Evolutionary conservation across 345 rosid species (phyloP), one percentile per base, ranked within the genome.

Genomic region (Syzygium aqueum): DNA sequence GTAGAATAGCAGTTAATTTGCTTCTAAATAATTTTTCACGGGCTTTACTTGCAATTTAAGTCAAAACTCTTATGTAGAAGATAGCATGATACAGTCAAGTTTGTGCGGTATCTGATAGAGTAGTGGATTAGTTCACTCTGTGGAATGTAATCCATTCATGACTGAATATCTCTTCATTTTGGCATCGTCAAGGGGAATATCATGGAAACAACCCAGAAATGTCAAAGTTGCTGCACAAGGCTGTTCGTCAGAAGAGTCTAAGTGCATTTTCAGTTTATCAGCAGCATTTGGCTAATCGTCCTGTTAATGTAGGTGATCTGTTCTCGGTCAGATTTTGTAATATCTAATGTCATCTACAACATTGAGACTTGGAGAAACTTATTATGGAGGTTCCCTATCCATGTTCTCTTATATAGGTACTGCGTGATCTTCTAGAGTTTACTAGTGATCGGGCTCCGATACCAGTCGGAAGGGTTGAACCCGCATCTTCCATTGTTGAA

Each of bases 181-280:
- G 84, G 83, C 22, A 85, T 28, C 21, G 51, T 40, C 84, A 63
- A 97, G 99, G 99, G 54, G 99, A 97, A 92, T 96, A 97, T 91
- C 99, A 97, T 91, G 98, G 96, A 88, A 97, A 97, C 94, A 97
- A 97, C 89, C 99, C 99, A 73, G 99, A 97, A 92, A 97, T 97
- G 99, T 94, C 98, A 83, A 97, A 97, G 86, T 91, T 97, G 93
- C 98, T 97, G 14, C 99, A 97, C 87, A 97, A 97, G 91, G 99
- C 99, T 89, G 97, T 97, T 88, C 99, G 99, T 43, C 96, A 97
- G 88, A 97, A 97, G 95, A 97, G 97, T 84, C 97, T 94, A 90
- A 96, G 93, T 92, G 97, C 99, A 27, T 97, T 89, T 91, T 93
- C 99, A 51, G 91, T 96, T 87, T 97, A 97, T 91, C 99, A 97